A percentile compares a stretch with the other conserved stretches of the same genome.
Evolutionary conservation across 2,329 filamentous ascomycete species (phyloP).

Genomic region (Monilinia polystroma): DNA sequence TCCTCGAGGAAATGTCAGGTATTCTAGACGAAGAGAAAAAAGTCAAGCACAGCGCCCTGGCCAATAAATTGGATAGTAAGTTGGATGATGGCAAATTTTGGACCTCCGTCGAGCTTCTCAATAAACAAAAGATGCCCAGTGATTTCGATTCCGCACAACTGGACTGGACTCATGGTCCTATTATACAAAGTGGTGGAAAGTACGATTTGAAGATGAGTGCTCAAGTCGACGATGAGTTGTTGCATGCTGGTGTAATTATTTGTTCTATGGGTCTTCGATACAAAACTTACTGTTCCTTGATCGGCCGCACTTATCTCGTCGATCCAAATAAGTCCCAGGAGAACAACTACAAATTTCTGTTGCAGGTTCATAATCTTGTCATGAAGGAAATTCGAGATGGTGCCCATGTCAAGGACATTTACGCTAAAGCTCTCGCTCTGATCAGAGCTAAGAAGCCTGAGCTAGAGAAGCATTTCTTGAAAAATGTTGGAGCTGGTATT

Average conservation of each 20-base stretch:
- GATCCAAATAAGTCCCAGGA: conserved; percentile 97
- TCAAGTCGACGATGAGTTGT: conserved; percentile 74
- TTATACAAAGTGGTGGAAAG: conserved; percentile 91
- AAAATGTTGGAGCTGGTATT: conserved; percentile 87
- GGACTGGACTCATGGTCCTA: conserved; percentile 89
- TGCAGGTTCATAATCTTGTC: conserved; percentile 81
- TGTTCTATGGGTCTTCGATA: conserved; percentile 90
- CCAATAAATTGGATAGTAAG: conserved; percentile 86
- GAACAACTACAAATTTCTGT: conserved; percentile 85
- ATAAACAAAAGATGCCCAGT: conserved; percentile 72
- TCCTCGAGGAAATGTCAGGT: conserved; percentile 96
- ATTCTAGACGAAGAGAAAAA: conserved; percentile 97
- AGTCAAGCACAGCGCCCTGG: conserved; percentile 82
- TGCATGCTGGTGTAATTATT: conserved; percentile 92
- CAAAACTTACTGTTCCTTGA: conserved; percentile 90
- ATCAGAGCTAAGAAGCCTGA: conserved; percentile 92
- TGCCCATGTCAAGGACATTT: conserved; percentile 82
- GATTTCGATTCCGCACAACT: conserved; percentile 87
- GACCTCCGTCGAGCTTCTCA: conserved; percentile 70
- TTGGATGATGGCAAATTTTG: conserved; percentile 94
- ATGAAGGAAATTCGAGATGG: conserved; percentile 90
- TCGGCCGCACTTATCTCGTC: conserved; percentile 91
- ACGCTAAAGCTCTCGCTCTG: conserved; percentile 77
- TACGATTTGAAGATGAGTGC: conserved; percentile 84
- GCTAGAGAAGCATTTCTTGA: conserved; percentile 90